Percentiles rank a stretch among this genome's conserved stretches.
phyloP scores from a whole-genome alignment of 495 filamentous ascomycete species.

The Hamigera avellanea region DNA sequence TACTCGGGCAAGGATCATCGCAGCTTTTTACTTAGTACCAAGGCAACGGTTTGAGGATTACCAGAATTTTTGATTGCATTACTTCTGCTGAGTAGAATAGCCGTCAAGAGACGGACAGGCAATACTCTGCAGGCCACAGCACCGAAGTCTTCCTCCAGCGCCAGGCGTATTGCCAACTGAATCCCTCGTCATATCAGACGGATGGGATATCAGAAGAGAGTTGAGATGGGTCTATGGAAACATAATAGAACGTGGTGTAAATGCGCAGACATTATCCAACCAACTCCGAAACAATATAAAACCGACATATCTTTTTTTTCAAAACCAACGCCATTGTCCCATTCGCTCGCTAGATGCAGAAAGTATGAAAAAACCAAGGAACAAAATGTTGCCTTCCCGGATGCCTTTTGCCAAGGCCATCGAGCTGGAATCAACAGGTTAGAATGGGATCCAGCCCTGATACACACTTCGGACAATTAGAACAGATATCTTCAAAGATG shows the following conservation, averaged over 20 bases:
- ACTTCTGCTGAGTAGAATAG: too few relatives aligned
- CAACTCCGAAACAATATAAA: slow-evolving; percentile 3
- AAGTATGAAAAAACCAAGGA: slow-evolving; percentile 9
- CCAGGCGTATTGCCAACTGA: too few relatives aligned
- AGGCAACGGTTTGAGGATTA: too few relatives aligned
- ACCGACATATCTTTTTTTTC: too few relatives aligned
- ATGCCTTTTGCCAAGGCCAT: slow-evolving; percentile 2
- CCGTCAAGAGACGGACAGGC: too few relatives aligned
- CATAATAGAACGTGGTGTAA: slow-evolving; percentile 21
- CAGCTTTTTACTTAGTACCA: too few relatives aligned
- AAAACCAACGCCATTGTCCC: slow-evolving; percentile 17
- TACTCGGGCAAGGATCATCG: too few relatives aligned
- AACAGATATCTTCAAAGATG: slow-evolving; percentile 1
- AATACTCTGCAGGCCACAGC: too few relatives aligned
- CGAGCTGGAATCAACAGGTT: slow-evolving; percentile 5
- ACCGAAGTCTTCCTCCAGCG: too few relatives aligned
- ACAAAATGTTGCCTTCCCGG: slow-evolving; percentile 17
- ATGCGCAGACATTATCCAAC: slow-evolving; percentile 4
- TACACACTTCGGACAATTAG: too few relatives aligned
- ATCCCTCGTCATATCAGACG: too few relatives aligned
- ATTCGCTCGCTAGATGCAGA: slow-evolving; percentile 24
- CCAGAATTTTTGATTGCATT: too few relatives aligned
- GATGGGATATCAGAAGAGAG: slow-evolving; percentile 11
- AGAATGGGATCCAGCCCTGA: slow-evolving; percentile 4
- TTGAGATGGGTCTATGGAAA: slow-evolving; percentile 26